These are phyloP conservation scores for Colletotrichum phormii DNA, from an alignment of 2,329 filamentous ascomycete genomes.

Conservation along the genomic window DNA sequence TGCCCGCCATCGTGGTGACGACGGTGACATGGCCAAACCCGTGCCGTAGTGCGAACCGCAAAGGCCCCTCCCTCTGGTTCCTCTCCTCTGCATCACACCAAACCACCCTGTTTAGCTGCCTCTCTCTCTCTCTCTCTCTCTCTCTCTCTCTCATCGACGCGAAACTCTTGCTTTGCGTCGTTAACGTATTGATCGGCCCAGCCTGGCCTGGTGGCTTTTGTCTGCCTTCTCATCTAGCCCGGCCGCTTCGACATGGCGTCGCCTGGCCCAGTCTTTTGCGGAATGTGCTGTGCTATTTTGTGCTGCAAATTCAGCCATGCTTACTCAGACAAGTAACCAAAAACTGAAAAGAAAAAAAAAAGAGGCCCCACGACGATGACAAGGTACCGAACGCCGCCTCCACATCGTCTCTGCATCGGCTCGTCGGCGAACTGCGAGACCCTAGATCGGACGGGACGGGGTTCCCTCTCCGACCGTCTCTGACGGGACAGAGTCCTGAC, in stretches of 20 bases:
- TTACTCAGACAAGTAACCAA: too few relatives aligned
- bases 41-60: not conserved
- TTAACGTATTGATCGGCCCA: not conserved
- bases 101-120: not conserved
- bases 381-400: slow-evolving; percentile 11
- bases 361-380: not conserved
- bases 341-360: not conserved
- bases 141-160: not conserved
- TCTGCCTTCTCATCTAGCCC: not conserved
- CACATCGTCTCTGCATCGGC: slow-evolving; percentile 29
- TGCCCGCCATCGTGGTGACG: too few relatives aligned
- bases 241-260: not conserved
- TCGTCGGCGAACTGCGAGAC: slow-evolving; percentile 35
- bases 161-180: not conserved
- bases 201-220: not conserved
- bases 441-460: slow-evolving; percentile 26
- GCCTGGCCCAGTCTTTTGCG: not conserved
- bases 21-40: not conserved
- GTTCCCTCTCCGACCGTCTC: not conserved
- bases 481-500: too few relatives aligned
- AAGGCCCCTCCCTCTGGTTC: not conserved
- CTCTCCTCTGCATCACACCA: not conserved
- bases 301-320: not conserved
- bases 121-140: not conserved
- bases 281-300: not conserved